Evolutionary conservation across 164 flowering plant species (phyloP).

Genomic region (Vitis cinerea): DNA sequence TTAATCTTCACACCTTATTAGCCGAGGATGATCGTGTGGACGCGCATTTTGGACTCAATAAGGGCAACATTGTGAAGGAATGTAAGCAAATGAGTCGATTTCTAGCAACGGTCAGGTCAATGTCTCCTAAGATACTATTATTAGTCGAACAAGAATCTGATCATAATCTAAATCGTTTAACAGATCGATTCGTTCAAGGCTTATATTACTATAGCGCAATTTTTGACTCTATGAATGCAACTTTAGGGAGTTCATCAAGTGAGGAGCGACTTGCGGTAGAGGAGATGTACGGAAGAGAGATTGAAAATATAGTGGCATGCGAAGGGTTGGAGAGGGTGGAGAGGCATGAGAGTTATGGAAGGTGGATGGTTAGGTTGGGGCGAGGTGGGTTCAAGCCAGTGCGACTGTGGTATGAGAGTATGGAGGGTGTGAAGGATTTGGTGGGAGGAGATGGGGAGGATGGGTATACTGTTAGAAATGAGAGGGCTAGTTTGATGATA

Average conservation of each 20-base stretch:
- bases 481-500: constrained; percentile 29
- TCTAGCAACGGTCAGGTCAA: constrained; percentile 22
- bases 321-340: constrained; percentile 43
- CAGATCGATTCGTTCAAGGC: constrained; percentile 32
- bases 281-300: constrained; percentile 41
- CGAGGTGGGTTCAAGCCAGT: constrained; percentile 37
- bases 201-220: constrained; percentile 37
- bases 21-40: constrained; percentile 36
- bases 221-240: constrained; percentile 32
- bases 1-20: constrained; percentile 31
- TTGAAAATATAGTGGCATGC: constrained; percentile 37
- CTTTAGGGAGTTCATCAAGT: constrained; percentile 1
- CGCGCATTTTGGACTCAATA: constrained; percentile 19
- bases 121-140: constrained; percentile 33
- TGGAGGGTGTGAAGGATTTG: constrained; percentile 19
- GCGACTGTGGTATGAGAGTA: constrained; percentile 21
- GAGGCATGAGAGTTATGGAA: constrained; percentile 31
- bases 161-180: constrained; percentile 25
- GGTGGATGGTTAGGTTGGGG: constrained; percentile 32
- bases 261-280: constrained; percentile 26
- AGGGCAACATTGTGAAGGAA: constrained; percentile 13
- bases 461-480: constrained; percentile 27
- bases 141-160: constrained; percentile 39
- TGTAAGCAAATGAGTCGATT: constrained; percentile 27
- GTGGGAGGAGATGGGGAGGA: constrained; percentile 17